phyloP scores from a whole-genome alignment of 306 rosid species.

The Quercus rubra region DNA sequence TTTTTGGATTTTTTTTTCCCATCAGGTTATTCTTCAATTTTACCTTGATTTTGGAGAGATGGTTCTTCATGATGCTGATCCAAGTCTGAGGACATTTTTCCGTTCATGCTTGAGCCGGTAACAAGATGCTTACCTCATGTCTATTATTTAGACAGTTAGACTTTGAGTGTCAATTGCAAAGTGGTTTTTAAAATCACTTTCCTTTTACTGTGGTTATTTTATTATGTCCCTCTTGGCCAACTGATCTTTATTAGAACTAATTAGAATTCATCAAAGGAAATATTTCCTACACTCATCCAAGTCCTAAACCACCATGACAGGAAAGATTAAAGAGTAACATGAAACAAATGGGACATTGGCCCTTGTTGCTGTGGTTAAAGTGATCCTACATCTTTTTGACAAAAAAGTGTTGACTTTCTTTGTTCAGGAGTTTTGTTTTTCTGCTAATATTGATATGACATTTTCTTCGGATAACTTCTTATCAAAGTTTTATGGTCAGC shows the following conservation, averaged over 20 bases:
- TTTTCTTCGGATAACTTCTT: background rate
- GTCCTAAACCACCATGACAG: background rate
- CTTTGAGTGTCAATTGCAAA: background rate
- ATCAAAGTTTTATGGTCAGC: background rate
- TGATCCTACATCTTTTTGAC: background rate
- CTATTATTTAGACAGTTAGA: background rate
- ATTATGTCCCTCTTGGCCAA: background rate
- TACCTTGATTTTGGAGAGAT: conserved; percentile 84
- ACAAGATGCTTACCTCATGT: background rate
- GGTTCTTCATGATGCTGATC: conserved; percentile 95
- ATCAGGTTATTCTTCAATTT: conserved; percentile 88
- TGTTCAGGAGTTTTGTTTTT: background rate
- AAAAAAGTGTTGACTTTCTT: background rate
- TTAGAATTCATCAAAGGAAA: background rate
- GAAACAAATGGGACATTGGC: background rate
- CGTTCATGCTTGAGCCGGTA: conserved; percentile 96
- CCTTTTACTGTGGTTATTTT: background rate
- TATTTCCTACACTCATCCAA: background rate
- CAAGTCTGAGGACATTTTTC: conserved; percentile 76
- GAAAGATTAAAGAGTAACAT: background rate
- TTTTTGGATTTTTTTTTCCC: background rate
- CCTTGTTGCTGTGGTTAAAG: background rate
- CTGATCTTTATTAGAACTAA: background rate
- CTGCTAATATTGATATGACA: background rate
- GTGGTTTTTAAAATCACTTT: background rate